phyloP scores from a whole-genome alignment of 179 eudicot species.

The Dionaea muscipula region DNA sequence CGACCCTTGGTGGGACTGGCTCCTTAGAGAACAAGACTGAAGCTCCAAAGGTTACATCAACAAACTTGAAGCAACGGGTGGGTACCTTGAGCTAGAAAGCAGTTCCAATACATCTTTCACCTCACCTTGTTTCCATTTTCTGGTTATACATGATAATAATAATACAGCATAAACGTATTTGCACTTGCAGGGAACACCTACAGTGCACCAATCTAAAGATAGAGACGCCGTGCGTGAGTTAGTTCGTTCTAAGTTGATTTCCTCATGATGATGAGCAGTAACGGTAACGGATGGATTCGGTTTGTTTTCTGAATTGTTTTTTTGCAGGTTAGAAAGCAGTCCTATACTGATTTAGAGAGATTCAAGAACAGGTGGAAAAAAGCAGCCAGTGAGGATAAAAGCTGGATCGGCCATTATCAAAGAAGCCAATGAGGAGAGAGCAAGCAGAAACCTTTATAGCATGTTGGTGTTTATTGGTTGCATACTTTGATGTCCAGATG shows the following conservation, averaged over 20 bases:
- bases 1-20: slow-evolving; percentile 37
- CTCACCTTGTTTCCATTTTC: neutral
- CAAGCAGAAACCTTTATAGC: too few species aligned
- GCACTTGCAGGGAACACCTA: slow-evolving; percentile 25
- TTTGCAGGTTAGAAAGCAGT: slow-evolving; percentile 47
- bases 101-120: neutral
- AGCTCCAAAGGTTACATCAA: slow-evolving; percentile 9
- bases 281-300: too few species aligned
- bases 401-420: slow-evolving; percentile 44
- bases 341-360: slow-evolving; percentile 32
- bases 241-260: too few species aligned
- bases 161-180: too few species aligned
- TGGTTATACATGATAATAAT: too few species aligned
- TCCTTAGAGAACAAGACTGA: slow-evolving; percentile 12
- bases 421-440: too few species aligned
- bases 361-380: slow-evolving; percentile 51
- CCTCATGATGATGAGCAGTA: too few species aligned
- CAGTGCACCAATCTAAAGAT: slow-evolving; percentile 18
- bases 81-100: neutral
- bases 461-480: too few species aligned
- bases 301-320: too few species aligned
- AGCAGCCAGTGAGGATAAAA: slow-evolving; percentile 37
- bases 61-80: slow-evolving; percentile 15
- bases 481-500: too few species aligned
- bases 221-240: slow-evolving; percentile 24